phyloP scores from a whole-genome alignment of 306 rosid species.

The Parietaria judaica region DNA sequence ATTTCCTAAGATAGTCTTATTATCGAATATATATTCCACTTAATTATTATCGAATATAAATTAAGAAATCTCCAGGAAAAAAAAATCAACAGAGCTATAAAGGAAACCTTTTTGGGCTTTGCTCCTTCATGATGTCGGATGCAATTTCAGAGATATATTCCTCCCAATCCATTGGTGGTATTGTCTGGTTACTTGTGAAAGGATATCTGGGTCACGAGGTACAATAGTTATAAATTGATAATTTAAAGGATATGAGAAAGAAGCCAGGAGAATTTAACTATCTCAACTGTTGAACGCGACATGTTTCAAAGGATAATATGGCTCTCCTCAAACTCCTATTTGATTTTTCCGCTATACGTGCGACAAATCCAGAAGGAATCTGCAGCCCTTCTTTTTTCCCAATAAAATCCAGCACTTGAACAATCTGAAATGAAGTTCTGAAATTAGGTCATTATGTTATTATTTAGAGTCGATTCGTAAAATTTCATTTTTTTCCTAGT shows the following conservation, averaged over 20 bases:
- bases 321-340: constrained; percentile 82
- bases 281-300: constrained; percentile 84
- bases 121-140: constrained; percentile 93
- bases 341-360: constrained; percentile 73
- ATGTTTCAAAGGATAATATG: constrained; percentile 77
- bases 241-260: neutral
- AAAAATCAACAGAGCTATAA: too few relatives aligned
- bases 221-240: neutral
- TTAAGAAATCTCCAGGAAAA: too few relatives aligned
- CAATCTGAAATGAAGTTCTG: constrained; percentile 37
- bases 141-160: constrained; percentile 83
- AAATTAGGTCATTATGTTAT: too few relatives aligned
- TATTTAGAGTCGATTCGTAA: too few relatives aligned
- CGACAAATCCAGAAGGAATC: constrained; percentile 65
- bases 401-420: constrained; percentile 57
- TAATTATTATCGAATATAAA: too few relatives aligned
- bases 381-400: constrained; percentile 85
- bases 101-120: constrained; percentile 84
- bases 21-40: too few relatives aligned
- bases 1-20: too few relatives aligned
- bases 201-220: constrained; percentile 58
- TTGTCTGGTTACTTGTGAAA: constrained; percentile 56
- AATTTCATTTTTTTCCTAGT: too few relatives aligned
- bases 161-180: constrained; percentile 95
- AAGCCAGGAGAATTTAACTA: constrained; percentile 1